Percentiles rank a stretch among this genome's conserved stretches.
These are phyloP conservation scores for Schizophyllum amplum DNA, from an alignment of 1,284 basidiomycete species.

Conservation along the genomic window DNA sequence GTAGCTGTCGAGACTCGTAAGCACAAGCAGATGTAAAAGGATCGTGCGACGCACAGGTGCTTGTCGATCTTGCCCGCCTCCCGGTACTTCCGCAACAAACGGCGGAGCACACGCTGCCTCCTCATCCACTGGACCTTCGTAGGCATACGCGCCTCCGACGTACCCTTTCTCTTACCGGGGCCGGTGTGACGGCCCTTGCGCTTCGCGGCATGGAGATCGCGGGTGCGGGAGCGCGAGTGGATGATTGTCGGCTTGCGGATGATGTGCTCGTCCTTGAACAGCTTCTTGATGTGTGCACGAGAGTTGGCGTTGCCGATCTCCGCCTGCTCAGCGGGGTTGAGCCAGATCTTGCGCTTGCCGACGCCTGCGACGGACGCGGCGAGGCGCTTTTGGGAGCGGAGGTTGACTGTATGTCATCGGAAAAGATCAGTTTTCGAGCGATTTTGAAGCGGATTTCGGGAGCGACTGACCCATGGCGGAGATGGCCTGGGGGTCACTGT, in stretches of 20 bases:
- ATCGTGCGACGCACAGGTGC: slow-evolving; percentile 72
- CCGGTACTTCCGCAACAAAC: slow-evolving; percentile 95
- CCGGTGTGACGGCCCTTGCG: slow-evolving; percentile 98
- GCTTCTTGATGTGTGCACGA: slow-evolving; percentile 93
- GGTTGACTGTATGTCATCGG: slow-evolving; percentile 48
- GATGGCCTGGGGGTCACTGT: not conserved
- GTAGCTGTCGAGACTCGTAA: slow-evolving; percentile 51
- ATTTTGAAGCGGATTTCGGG: not conserved
- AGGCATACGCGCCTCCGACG: slow-evolving; percentile 95
- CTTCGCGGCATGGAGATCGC: slow-evolving; percentile 91
- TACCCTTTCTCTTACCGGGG: slow-evolving; percentile 98
- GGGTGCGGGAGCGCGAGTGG: slow-evolving; percentile 95
- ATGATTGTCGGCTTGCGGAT: slow-evolving; percentile 95
- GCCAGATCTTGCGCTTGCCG: slow-evolving; percentile 99
- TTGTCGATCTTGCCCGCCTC: slow-evolving; percentile 99
- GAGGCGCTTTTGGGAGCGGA: slow-evolving; percentile 97
- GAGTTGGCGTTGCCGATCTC: slow-evolving; percentile 99
- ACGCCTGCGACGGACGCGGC: slow-evolving; percentile 95
- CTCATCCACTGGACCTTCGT: slow-evolving; percentile 99
- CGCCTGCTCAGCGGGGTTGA: slow-evolving; percentile 94
- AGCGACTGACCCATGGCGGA: not conserved
- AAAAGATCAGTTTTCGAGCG: not conserved
- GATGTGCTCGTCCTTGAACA: slow-evolving; percentile 94
- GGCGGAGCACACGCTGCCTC: slow-evolving; percentile 92
- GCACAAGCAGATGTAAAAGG: slow-evolving; percentile 6